These are phyloP conservation scores for Cyanodermella asteris DNA, from an alignment of 2,329 filamentous ascomycete species.

Conservation along the genomic window DNA sequence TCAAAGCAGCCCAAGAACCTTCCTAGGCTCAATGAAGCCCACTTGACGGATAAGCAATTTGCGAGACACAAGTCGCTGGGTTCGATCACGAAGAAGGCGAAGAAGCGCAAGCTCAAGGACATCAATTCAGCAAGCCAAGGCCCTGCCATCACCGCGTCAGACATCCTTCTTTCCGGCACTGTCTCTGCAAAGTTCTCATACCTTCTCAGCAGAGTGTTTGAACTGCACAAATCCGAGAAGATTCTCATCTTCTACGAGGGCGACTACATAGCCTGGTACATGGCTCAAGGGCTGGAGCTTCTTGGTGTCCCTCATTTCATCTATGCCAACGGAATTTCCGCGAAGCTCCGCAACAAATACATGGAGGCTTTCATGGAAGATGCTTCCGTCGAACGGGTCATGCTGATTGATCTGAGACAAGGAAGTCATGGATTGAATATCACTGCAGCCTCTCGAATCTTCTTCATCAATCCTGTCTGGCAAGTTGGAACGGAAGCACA, in stretches of 20 bases:
- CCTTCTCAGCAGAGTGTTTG: constrained; percentile 48
- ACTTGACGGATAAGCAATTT: too few species aligned
- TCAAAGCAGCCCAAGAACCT: too few species aligned
- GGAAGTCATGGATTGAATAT: constrained; percentile 79
- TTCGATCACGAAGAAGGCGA: too few species aligned
- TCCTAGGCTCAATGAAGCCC: too few species aligned
- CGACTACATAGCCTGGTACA: constrained; percentile 67
- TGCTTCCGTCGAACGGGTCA: constrained; percentile 45
- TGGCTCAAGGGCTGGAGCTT: constrained; percentile 62
- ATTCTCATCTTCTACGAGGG: constrained; percentile 86
- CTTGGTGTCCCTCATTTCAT: constrained; percentile 40
- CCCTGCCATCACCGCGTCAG: too few species aligned
- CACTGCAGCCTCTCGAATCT: constrained; percentile 60
- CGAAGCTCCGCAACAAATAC: constrained; percentile 47
- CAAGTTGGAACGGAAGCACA: constrained; percentile 71
- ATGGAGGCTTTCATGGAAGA: constrained; percentile 57
- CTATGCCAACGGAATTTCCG: constrained; percentile 31
- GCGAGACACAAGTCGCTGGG: too few species aligned
- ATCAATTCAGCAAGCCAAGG: too few species aligned
- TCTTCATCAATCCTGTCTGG: constrained; percentile 74
- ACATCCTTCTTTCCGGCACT: constrained; percentile 53
- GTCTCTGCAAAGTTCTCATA: constrained; percentile 76
- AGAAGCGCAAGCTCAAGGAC: too few species aligned
- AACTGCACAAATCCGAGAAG: constrained; percentile 52
- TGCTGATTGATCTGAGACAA: constrained; percentile 80